A percentile compares a stretch with the other conserved stretches of the same genome.
Evolutionary conservation across 2,329 filamentous ascomycete species (phyloP).

Genomic region (Beauveria medogensis): DNA sequence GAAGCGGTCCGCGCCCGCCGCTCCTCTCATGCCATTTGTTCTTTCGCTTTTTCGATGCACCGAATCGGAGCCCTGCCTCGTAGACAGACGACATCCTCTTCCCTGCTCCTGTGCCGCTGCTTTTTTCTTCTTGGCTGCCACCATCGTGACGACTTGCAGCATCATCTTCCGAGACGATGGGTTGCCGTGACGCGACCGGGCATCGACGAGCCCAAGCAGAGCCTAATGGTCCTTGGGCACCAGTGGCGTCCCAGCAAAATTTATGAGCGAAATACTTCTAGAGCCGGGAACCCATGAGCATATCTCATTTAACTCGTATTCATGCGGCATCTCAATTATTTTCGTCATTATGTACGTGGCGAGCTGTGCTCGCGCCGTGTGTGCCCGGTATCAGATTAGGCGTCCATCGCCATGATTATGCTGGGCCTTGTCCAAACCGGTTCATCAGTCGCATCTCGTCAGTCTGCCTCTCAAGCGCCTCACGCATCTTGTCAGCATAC

Average conservation of each 20-base stretch:
- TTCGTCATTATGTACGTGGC: constrained; percentile 4
- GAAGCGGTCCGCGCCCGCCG: constrained; percentile 5
- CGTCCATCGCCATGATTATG: background rate
- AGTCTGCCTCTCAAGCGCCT: constrained; percentile 67
- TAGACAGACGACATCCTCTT: background rate
- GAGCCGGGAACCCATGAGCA: background rate
- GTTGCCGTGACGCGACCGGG: background rate
- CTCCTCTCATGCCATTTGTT: background rate
- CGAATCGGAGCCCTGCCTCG: constrained; percentile 5
- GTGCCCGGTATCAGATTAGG: background rate
- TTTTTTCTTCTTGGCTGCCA: background rate
- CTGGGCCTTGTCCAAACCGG: constrained; percentile 31
- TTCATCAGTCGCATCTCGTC: constrained; percentile 70
- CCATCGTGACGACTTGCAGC: constrained; percentile 5
- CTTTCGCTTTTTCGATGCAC: background rate
- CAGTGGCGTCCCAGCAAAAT: background rate
- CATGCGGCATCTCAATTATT: constrained; percentile 2
- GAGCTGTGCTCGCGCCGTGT: background rate
- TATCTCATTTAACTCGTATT: background rate
- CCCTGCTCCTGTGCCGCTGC: background rate
- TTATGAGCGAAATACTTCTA: background rate
- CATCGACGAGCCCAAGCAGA: background rate
- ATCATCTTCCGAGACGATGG: background rate
- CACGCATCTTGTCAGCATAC: constrained; percentile 66
- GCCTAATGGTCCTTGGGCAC: constrained; percentile 7